Evolutionary conservation across 306 rosid genomes (phyloP), one percentile per base, ranked within the genome.

Genomic region (Oemleria cerasiformis): DNA sequence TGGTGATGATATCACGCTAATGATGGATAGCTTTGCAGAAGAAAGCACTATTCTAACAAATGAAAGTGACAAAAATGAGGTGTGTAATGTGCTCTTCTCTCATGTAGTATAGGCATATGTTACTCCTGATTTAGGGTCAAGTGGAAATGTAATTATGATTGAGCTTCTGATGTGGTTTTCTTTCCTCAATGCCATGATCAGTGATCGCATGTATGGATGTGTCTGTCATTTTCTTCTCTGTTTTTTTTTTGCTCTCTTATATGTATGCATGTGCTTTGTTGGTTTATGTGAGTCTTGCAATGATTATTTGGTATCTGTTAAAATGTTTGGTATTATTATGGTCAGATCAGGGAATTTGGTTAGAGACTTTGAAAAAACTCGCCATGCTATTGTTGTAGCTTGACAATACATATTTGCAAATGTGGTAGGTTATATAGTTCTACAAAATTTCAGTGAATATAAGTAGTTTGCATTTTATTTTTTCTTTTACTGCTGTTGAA

Each of bases 51-150:
- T 12, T 34, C 40, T 41, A 21, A 13, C 48, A 63, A 56, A 34
- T 49, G 72, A 42, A 68, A 83, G 51, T 63, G 19, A 54, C 58
- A 40, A 17, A 56, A 50, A 6, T 73, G 76, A 88, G 92, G 96
- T 87, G 62, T 51, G 68, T 54, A 68, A 16, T 45, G 43, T 30
- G 40, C 58, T 57, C 8, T 57, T 68, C 16, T 17, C 58, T 0
- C n/a, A 17, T 67, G 17, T 49, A 16, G 60, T 50, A 17, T 9
- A 8, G 10, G 30, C 40, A 36, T 49, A 9, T 34, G 4, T 4
- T 30, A 25, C 34, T 17, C 34, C 30, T 34, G 16, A 10, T 48
- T 49, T 48, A 49, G n/a, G 34, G 58, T 25, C 45, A 48, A 36
- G 20, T 36, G 20, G 55, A 9, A 19, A 17, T 34, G 10, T 17